phyloP scores from a whole-genome alignment of 192 early-diverging fungal species.

The Neocallimastix lanati region DNA sequence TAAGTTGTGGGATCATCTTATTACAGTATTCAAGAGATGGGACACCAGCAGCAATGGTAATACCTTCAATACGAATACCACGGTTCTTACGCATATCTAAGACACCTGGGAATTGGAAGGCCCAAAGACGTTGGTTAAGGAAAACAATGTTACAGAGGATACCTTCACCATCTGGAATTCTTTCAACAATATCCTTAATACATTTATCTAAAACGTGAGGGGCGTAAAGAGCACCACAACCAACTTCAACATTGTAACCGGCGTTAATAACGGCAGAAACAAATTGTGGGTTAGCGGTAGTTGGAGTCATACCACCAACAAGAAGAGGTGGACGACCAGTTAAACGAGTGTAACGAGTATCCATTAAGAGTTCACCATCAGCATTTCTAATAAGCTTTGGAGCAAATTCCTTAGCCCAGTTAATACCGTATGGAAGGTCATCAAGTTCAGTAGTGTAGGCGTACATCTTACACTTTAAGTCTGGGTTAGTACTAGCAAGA shows the following conservation, averaged over 20 bases:
- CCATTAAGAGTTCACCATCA: conserved; percentile 57
- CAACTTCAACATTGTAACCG: conserved; percentile 79
- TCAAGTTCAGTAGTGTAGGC: conserved; percentile 57
- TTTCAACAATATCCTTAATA: conserved; percentile 43
- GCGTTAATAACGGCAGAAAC: conserved; percentile 73
- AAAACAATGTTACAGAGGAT: conserved; percentile 85
- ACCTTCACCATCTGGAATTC: conserved; percentile 44
- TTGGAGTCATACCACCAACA: conserved; percentile 90
- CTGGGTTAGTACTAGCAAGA: conserved; percentile 36
- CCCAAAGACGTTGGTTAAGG: conserved; percentile 79
- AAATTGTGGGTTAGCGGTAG: conserved; percentile 57
- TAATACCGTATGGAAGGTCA: conserved; percentile 49
- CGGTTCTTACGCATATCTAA: conserved; percentile 54
- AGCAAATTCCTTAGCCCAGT: conserved; percentile 72
- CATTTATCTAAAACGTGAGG: conserved; percentile 47
- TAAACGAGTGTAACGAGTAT: conserved; percentile 66
- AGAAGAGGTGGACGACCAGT: conserved; percentile 74
- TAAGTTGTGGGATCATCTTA: conserved; percentile 55
- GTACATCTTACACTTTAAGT: conserved; percentile 51
- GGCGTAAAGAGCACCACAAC: conserved; percentile 74
- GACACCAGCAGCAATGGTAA: conserved; percentile 82
- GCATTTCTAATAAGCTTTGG: conserved; percentile 59
- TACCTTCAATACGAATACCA: conserved; percentile 71
- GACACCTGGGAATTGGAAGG: conserved; percentile 72
- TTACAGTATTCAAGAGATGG: conserved; percentile 66